Evolutionary conservation across 2,329 filamentous ascomycete species (phyloP), one percentile per base, ranked within the genome.

Genomic region (Talaromyces amestolkiae): DNA sequence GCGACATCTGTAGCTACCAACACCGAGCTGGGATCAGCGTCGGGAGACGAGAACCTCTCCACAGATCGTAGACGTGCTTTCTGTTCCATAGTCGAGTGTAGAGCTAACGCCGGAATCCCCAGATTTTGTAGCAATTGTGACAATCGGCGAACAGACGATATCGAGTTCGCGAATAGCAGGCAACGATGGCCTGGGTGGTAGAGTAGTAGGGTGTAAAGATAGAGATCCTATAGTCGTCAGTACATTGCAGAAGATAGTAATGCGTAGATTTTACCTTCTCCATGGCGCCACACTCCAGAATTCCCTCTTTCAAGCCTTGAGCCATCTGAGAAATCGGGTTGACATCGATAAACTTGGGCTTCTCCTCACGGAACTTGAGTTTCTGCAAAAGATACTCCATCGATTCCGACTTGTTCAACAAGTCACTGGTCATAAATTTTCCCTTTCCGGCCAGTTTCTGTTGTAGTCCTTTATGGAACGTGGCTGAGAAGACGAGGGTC

Each of bases 71-170:
- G 84, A 53, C 95, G 92, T 3, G 95, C 93, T 77, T 98, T 98
- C 78, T 99, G 95, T 0, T 89, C 85, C 95, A 99, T 98, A 69
- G 93, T 91, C 0, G 93, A 97, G 78, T 99, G 95, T 0, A 99
- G 82, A 0, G 91, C 88, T 11, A 92, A 82, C 0, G 89, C 90
- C 2, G 89, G 88, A 9, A 97, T 83, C 68, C 89, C 86, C 60
- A 99, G 87, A 69, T 91, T 92, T 71, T 94, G 88, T 1, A 99
- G 85, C 73, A 97, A 86, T 0, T 94, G 92, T 0, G 90, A 88
- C 13, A 99, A 83, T 43, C 95, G 91, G 53, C 93, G 90, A 61
- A 97, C 94, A 2, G 94, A 91, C 61, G 91, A 91, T 76, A 99
- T 97, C 53, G 93, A 97, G 80, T 99, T 99, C 33, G 93, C 93